Base-by-base conservation (phyloP, 2,329 filamentous ascomycete genomes). In the Macrophomina pseudophaseolina region DNA sequence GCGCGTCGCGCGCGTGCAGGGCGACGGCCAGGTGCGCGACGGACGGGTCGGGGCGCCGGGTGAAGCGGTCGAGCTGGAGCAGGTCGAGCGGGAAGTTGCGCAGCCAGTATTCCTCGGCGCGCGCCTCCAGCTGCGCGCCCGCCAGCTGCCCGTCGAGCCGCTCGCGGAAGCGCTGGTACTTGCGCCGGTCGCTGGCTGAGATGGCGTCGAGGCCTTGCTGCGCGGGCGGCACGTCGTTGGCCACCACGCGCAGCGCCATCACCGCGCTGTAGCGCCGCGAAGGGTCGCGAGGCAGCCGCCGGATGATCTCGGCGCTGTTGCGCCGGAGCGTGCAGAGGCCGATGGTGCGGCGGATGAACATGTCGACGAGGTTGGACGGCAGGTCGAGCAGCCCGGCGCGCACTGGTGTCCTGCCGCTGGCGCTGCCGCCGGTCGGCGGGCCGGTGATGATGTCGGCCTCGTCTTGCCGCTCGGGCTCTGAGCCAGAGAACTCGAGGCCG, bases 311-410 rank as follows among this genome's bases (percentile, higher is more conserved):
- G 46, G 46, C 46, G 7, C n/a, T 6, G 46, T 49, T 49, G 6
- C 46, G 46, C n/a, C 46, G 46, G 16, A 49, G 46, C 46, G 46
- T 49, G 46, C 46, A 49, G 46, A 49, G 46, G 46, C 46, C 46
- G 46, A 49, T 6, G 42, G 42, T n/a, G 9, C 14, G 9, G 9
- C 23, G 23, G 23, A 23, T 23, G 23, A 3, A 3, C 23, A 23
- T 23, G 23, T 23, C 35, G 35, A 8, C 11, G 35, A 12, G 35
- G 35, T 8, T 7, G 35, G 35, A 4, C 35, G 11, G 6, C 35
- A 38, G 35, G 35, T 38, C 7, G 6, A 38, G 11, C 11, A 8
- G 35, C 35, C 35, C 7, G 11, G 35, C 6, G 35, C 35, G 6
- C 1, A 4, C 35, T 23, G 23, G 23, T 23, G 23, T 1, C 23